A percentile compares a stretch with the other conserved stretches of the same genome.
Conservation (phyloP, 257 asterid species). For the Solanum ossicruentum region DNA sequence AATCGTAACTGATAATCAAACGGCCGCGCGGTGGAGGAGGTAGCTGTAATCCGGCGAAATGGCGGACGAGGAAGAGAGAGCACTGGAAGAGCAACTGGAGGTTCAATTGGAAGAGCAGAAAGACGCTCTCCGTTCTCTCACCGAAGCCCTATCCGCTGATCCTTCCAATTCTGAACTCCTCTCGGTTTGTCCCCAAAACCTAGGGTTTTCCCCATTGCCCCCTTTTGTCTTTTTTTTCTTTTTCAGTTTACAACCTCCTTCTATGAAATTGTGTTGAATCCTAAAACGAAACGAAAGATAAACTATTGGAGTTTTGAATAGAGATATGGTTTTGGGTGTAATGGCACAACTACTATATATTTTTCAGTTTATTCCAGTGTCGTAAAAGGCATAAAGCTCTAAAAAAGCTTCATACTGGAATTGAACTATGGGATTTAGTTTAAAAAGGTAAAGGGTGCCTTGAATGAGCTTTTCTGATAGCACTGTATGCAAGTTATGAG, state of each 20-base stretch:
- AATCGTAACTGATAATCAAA: neutral
- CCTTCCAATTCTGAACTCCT: slow-evolving; percentile 64
- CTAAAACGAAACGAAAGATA: neutral
- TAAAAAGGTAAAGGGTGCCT: neutral
- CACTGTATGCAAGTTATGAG: neutral
- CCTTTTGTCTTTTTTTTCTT: neutral
- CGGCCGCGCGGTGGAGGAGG: neutral
- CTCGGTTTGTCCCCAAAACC: slow-evolving; percentile 22
- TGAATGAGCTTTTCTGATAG: neutral
- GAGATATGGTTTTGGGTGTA: neutral
- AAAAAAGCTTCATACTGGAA: neutral
- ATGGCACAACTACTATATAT: neutral
- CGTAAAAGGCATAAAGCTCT: neutral
- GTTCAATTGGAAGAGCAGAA: slow-evolving; percentile 58
- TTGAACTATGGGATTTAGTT: neutral
- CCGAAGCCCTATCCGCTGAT: slow-evolving; percentile 56
- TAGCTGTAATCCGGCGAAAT: slow-evolving; percentile 8
- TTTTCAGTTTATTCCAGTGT: neutral
- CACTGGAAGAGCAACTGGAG: slow-evolving; percentile 61
- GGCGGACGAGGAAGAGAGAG: slow-evolving; percentile 76
- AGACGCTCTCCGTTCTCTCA: slow-evolving; percentile 57
- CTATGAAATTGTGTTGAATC: neutral
- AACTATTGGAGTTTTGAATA: neutral
- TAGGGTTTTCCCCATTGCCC: neutral
- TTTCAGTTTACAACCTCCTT: neutral